phyloP scores from a whole-genome alignment of 768 basidiomycete species.

The Boletus reticuloceps region DNA sequence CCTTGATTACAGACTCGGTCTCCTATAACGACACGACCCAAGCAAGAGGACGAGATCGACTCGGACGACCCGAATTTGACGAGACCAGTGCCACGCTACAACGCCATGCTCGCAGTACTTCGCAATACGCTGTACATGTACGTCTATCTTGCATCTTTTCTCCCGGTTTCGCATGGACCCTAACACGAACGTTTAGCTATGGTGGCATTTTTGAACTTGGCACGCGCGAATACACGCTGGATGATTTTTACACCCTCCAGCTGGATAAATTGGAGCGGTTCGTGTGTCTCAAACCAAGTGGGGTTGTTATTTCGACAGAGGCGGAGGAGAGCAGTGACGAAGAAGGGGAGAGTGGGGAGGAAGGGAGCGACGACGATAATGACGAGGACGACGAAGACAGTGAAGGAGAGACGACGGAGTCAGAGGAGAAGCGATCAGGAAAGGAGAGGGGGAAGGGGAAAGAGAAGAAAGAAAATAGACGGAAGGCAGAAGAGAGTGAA shows the following conservation, averaged over 20 bases:
- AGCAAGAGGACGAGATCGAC: conserved; percentile 40
- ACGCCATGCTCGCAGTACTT: conserved; percentile 83
- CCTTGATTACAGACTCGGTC: neutral
- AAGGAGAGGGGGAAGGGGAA: conserved; percentile 1
- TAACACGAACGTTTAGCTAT: conserved; percentile 47
- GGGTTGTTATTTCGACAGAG: conserved; percentile 57
- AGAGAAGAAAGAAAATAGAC: conserved; percentile 11
- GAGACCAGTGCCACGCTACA: conserved; percentile 72
- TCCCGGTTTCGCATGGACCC: neutral
- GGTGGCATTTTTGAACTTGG: conserved; percentile 88
- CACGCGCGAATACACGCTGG: conserved; percentile 81
- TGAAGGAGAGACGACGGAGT: neutral
- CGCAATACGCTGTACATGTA: conserved; percentile 86
- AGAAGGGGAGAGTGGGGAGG: conserved; percentile 58
- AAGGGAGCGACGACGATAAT: conserved; percentile 51
- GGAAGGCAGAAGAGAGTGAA: conserved; percentile 28
- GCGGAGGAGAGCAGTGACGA: conserved; percentile 62
- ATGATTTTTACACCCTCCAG: conserved; percentile 80
- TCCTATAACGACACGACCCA: neutral
- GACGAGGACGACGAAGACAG: conserved; percentile 32
- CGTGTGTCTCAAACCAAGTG: conserved; percentile 67
- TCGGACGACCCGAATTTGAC: conserved; percentile 65
- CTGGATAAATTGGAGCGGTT: conserved; percentile 85
- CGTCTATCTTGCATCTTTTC: conserved; percentile 19
- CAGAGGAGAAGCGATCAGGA: conserved; percentile 10